Base-by-base conservation (phyloP, 1,139 yeast species). In the Fermentozyma sake region DNA sequence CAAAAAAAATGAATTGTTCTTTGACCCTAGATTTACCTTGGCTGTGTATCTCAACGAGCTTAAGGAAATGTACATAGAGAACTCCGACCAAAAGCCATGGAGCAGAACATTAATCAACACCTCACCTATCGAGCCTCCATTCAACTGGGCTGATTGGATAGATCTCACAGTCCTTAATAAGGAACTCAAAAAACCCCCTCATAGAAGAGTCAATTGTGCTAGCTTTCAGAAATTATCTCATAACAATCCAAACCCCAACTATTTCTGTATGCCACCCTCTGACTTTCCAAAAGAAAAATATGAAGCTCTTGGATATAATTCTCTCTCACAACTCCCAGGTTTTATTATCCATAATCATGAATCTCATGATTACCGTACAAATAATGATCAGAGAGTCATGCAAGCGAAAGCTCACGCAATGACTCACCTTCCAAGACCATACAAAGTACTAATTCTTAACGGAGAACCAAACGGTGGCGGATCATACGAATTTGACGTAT, bases 101-200 rank as follows among this genome's bases (percentile, higher is more conserved):
- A n/a, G n/a, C n/a, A n/a, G n/a, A n/a, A n/a, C n/a, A n/a, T n/a
- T n/a, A n/a, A n/a, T n/a, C n/a, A n/a, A n/a, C n/a, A n/a, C n/a
- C n/a, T n/a, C n/a, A n/a, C 38, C 42, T 7, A 41, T 61, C 1
- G 37, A 37, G 23, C 48, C 56, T 16, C 80, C 81, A 1, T 74
- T 73, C 38, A 68, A 72, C 26, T 73, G 79, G 80, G 62, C 61
- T 20, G 80, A 74, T 39, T 74, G 79, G 78, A 59, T 61, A 1
- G 76, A 73, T 40, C 39, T 69, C 31, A 52, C 68, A 4, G 30
- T 48, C 3, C 49, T 77, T 23, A 67, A 76, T 37, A 51, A 52
- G 27, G 67, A 61, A 40, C 48, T 75, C 12, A 39, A 21, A 4
- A 29, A 29, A 18, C 39, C 37, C 3, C n/a, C 27, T 18, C 30